These are phyloP conservation scores for Nevesoporus exiguus DNA, from an alignment of 768 basidiomycete genomes.

Conservation along the genomic window DNA sequence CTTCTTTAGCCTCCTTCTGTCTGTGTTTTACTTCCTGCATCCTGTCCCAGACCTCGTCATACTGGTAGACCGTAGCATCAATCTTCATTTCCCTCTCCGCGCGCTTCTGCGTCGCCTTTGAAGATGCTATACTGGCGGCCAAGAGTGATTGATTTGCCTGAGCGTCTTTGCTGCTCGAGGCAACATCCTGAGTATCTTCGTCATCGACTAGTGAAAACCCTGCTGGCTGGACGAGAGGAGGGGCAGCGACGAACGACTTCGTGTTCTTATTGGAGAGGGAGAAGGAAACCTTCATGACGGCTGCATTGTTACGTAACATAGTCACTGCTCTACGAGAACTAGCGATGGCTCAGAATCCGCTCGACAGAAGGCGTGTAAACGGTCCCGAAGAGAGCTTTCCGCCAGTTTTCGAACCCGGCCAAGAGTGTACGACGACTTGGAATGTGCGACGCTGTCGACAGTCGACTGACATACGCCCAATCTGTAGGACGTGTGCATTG, in stretches of 20 bases:
- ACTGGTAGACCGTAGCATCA: slow-evolving; percentile 85
- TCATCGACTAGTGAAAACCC: slow-evolving; percentile 65
- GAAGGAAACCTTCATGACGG: slow-evolving; percentile 85
- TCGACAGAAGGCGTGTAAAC: slow-evolving; percentile 86
- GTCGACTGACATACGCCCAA: slow-evolving; percentile 70
- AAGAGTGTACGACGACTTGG: slow-evolving; percentile 21
- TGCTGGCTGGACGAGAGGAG: slow-evolving; percentile 54
- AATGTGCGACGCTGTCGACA: slow-evolving; percentile 47
- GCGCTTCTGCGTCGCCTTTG: slow-evolving; percentile 63
- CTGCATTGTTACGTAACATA: slow-evolving; percentile 24
- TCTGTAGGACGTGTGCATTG: slow-evolving; percentile 55
- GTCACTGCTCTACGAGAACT: neutral
- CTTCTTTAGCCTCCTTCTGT: slow-evolving; percentile 75
- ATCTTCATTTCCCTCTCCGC: slow-evolving; percentile 77
- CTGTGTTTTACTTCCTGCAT: slow-evolving; percentile 84
- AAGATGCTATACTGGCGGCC: slow-evolving; percentile 56
- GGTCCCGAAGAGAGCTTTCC: slow-evolving; percentile 83
- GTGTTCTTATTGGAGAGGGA: slow-evolving; percentile 56
- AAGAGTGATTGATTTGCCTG: slow-evolving; percentile 52
- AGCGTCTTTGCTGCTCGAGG: slow-evolving; percentile 39
- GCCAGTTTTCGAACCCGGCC: slow-evolving; percentile 52
- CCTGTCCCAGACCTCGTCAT: slow-evolving; percentile 94
- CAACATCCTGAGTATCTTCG: slow-evolving; percentile 52
- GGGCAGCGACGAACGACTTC: slow-evolving; percentile 53
- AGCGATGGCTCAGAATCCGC: slow-evolving; percentile 49